Evolutionary conservation across 2,329 filamentous ascomycete species (phyloP), one percentile per base, ranked within the genome.

Genomic region (Parastagonospora avenae): DNA sequence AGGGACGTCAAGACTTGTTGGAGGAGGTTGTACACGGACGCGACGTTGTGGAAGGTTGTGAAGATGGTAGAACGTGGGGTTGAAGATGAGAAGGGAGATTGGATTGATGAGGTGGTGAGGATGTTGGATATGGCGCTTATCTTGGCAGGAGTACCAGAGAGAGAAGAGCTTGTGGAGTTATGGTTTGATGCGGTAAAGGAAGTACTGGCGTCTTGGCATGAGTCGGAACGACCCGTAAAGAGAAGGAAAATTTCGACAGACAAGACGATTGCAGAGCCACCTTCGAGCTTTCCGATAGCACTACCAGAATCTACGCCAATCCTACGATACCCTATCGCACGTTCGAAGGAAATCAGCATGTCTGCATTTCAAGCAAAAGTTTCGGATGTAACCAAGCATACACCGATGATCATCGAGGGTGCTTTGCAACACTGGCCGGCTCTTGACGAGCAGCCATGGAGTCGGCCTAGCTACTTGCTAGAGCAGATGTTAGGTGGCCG

Each of bases 381-480:
- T 29, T 63, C 53, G 4, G 51, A 53, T 12, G 38, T 48, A 8
- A 24, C 52, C 5, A 62, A 55, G 0, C 69, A 72, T 14, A 77
- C 82, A 11, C 74, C 93, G 0, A 59, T 95, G 4, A 79, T 97
- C 8, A 86, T 97, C 37, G 84, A 82, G 0, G 81, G 82, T 44
- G 76, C 87, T 1, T 79, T 90, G 2, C 71, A 80, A 0, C 74
- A 85, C 58, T 97, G 93, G 93, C 91, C 92, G 0, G 92, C 93
- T 0, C 73, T 88, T n/a, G 79, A 50, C n/a, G 76, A 80, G 0
- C 79, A 80, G 1, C 83, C 85, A 0, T 99, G 94, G 94, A 80
- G 77, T 8, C 84, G 80, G n/a, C 86, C 87, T 0, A 76, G 78
- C 0, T 96, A 97, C 71, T 85, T 96, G 49, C 79, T 91, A 9